These are phyloP conservation scores for Calycina herbarum DNA, from an alignment of 2,329 filamentous ascomycete genomes.

Conservation along the genomic window DNA sequence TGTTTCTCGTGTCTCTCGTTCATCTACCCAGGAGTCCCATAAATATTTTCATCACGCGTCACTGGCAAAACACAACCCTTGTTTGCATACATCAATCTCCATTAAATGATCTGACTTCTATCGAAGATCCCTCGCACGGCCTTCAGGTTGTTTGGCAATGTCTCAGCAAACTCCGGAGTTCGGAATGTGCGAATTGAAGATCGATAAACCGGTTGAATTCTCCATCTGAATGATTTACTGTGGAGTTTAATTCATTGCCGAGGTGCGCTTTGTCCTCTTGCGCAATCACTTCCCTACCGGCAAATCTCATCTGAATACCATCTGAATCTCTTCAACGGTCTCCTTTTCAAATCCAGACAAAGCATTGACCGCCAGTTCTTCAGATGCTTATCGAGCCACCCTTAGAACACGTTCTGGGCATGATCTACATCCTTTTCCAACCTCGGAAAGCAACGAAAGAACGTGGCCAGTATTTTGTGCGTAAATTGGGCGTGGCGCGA, in stretches of 20 bases:
- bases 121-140: not conserved
- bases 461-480: not conserved
- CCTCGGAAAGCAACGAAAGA: not conserved
- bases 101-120: conserved; percentile 3
- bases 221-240: not conserved
- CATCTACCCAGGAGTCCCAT: not conserved
- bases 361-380: not conserved
- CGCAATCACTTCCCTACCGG: not conserved
- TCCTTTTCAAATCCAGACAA: not conserved
- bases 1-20: not conserved
- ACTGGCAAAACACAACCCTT: not conserved
- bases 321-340: not conserved
- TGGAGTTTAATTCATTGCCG: not conserved
- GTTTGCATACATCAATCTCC: not conserved
- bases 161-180: not conserved
- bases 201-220: not conserved
- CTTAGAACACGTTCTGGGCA: not conserved
- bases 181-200: not conserved
- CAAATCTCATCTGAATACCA: not conserved
- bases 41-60: not conserved
- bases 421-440: not conserved
- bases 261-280: not conserved
- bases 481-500: not conserved
- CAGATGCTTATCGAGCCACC: not conserved
- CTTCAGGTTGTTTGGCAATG: not conserved